Conservation (phyloP, 306 rosid species). For the Castanospermum australe region DNA sequence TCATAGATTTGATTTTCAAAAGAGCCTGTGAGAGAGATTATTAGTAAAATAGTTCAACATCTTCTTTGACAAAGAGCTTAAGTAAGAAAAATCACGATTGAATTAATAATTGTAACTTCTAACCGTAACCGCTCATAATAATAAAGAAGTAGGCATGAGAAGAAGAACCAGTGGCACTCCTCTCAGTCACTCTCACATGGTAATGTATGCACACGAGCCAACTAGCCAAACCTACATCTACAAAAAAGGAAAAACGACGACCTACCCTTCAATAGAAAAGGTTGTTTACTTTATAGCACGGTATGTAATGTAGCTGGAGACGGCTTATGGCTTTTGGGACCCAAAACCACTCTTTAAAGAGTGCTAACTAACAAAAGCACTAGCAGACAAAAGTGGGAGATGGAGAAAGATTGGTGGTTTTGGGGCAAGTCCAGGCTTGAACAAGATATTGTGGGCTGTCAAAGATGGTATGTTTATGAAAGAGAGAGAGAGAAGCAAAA, state of each 20-base stretch:
- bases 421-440: slow-evolving; percentile 13
- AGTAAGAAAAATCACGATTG: too few species aligned
- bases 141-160: neutral
- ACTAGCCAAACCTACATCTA: neutral
- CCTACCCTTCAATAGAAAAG: slow-evolving; percentile 21
- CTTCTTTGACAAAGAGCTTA: too few species aligned
- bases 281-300: neutral
- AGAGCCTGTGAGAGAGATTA: too few species aligned
- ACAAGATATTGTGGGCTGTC: slow-evolving; percentile 60
- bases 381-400: slow-evolving; percentile 42
- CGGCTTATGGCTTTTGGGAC: neutral
- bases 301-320: neutral
- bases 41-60: too few species aligned
- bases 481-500: slow-evolving; percentile 1
- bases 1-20: too few species aligned
- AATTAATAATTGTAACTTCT: too few species aligned
- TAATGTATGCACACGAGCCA: neutral
- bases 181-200: neutral
- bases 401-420: slow-evolving; percentile 27
- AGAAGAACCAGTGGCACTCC: neutral
- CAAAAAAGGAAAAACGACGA: slow-evolving; percentile 19
- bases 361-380: slow-evolving; percentile 22
- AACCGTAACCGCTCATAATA: too few species aligned
- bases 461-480: slow-evolving; percentile 23
- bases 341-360: neutral